phyloP scores from a whole-genome alignment of 345 rosid genomes.

The Gossypioides kirkii region DNA sequence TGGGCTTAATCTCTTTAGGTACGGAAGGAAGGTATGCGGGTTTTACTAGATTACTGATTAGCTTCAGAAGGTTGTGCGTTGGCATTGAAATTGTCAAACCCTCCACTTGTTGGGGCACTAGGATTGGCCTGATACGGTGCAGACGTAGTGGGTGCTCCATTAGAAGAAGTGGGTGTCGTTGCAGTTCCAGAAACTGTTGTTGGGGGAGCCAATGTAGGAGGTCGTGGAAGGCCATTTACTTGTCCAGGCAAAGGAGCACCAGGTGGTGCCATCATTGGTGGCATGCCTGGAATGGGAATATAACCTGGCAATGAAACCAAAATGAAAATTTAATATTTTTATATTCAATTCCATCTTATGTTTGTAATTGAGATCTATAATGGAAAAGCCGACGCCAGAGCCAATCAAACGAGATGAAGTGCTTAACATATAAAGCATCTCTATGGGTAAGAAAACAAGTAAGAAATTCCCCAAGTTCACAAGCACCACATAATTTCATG shows the following conservation, averaged over 20 bases:
- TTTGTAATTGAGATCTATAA: neutral
- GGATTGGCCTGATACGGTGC: slow-evolving; percentile 59
- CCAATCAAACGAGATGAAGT: neutral
- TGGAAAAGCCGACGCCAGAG: neutral
- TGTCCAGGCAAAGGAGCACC: slow-evolving; percentile 88
- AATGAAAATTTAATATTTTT: neutral
- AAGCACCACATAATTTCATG: neutral
- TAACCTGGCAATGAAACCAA: slow-evolving; percentile 37
- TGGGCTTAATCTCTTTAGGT: neutral
- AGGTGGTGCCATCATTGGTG: slow-evolving; percentile 77
- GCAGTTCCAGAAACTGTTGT: slow-evolving; percentile 55
- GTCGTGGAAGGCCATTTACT: slow-evolving; percentile 64
- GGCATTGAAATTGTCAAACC: slow-evolving; percentile 47
- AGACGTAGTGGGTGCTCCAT: slow-evolving; percentile 39
- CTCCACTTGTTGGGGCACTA: slow-evolving; percentile 44
- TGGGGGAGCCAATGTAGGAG: slow-evolving; percentile 35
- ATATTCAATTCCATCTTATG: neutral
- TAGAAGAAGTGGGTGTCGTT: slow-evolving; percentile 38
- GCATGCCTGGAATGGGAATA: slow-evolving; percentile 50
- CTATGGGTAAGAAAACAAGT: neutral
- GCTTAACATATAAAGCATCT: neutral
- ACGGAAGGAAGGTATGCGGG: neutral
- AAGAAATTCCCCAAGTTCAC: neutral
- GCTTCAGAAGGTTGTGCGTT: slow-evolving; percentile 50
- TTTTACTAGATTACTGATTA: slow-evolving; percentile 38